Evolutionary conservation across 306 rosid genomes (phyloP).

Genomic region (Ammopiptanthus mongolicus): DNA sequence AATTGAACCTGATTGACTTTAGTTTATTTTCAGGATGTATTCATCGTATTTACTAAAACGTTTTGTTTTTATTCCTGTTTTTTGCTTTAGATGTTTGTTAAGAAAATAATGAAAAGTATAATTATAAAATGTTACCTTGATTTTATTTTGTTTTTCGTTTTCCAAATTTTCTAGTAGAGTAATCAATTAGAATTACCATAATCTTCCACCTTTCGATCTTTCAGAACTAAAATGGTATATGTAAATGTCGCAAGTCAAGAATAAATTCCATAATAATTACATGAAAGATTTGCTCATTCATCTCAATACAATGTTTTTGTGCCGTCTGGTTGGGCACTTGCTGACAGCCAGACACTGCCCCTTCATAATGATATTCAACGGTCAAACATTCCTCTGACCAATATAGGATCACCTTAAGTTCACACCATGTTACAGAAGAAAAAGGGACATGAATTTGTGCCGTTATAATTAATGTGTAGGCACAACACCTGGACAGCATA

Average conservation of each 20-base stretch:
- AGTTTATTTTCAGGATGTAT: too few relatives aligned
- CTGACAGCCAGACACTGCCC: conserved; percentile 12
- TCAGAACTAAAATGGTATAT: background rate
- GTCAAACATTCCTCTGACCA: conserved; percentile 12
- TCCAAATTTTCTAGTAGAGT: background rate
- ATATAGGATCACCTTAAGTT: background rate
- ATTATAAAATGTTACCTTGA: background rate
- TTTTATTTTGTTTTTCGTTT: too few relatives aligned
- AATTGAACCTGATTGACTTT: too few relatives aligned
- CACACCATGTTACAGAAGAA: conserved; percentile 11
- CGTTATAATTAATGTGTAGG: background rate
- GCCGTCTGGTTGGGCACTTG: background rate
- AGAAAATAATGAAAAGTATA: too few relatives aligned
- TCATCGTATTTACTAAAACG: too few relatives aligned
- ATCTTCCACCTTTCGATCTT: background rate
- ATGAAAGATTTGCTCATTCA: conserved; percentile 7
- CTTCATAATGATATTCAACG: background rate
- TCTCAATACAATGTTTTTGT: conserved; percentile 10
- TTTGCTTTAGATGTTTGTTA: too few relatives aligned
- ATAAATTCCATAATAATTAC: conserved; percentile 17
- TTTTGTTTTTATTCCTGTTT: too few relatives aligned
- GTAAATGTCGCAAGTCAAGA: background rate
- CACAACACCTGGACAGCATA: conserved; percentile 1
- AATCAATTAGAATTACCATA: background rate
- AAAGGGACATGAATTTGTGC: background rate